Percentiles rank a stretch among this genome's conserved stretches.
Conservation (phyloP, 495 filamentous ascomycete genomes). For the Aspergillus coremiiformis region DNA sequence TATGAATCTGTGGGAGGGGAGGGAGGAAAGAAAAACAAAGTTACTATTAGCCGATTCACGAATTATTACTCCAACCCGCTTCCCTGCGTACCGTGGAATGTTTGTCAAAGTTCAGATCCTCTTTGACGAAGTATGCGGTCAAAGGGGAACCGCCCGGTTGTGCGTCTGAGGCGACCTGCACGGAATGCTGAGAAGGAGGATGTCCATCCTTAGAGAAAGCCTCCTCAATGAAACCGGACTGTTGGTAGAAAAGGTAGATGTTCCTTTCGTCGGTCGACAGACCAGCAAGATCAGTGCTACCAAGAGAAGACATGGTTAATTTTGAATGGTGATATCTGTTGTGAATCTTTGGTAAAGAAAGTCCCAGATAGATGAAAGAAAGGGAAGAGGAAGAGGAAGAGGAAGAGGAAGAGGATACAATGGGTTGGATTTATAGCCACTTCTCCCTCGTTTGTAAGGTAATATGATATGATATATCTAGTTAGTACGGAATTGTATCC, state of each 20-base stretch:
- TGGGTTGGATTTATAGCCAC: neutral
- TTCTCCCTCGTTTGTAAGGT: neutral
- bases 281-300: neutral
- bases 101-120: neutral
- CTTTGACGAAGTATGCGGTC: neutral
- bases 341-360: no score
- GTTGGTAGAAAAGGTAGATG: neutral
- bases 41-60: neutral
- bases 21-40: no score
- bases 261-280: neutral
- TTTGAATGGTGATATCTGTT: no score
- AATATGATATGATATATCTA: no score
- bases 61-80: no score
- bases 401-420: neutral
- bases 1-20: no score
- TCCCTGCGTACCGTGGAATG: neutral
- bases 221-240: neutral
- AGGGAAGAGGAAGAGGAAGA: neutral
- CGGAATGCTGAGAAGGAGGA: neutral
- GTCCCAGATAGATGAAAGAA: neutral
- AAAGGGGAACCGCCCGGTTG: neutral
- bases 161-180: neutral
- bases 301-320: neutral
- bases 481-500: neutral
- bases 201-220: neutral